These are phyloP conservation scores for Xylaria multiplex DNA, from an alignment of 2,329 filamentous ascomycete species.

Conservation along the genomic window DNA sequence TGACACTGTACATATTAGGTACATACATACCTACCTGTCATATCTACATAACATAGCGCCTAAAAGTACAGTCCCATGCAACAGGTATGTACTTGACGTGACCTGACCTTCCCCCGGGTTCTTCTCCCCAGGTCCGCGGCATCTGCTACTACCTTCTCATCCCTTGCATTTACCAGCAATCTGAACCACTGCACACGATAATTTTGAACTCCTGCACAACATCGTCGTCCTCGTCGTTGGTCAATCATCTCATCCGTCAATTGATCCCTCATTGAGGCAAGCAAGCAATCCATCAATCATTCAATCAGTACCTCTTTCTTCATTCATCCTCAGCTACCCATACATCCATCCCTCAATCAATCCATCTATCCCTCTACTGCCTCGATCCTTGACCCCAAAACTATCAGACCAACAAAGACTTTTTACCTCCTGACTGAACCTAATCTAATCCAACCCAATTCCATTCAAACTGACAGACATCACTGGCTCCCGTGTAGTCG, in stretches of 20 bases:
- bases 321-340: slow-evolving; percentile 12
- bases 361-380: background rate
- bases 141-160: slow-evolving; percentile 17
- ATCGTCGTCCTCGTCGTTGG: slow-evolving; percentile 29
- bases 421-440: slow-evolving; percentile 11
- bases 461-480: slow-evolving; percentile 46
- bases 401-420: slow-evolving; percentile 10
- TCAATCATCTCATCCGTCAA: slow-evolving; percentile 11
- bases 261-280: slow-evolving; percentile 12
- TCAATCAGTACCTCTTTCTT: slow-evolving; percentile 11
- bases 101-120: slow-evolving; percentile 3
- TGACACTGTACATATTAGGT: too few relatives aligned
- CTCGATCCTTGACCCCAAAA: slow-evolving; percentile 5
- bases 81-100: slow-evolving; percentile 7
- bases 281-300: slow-evolving; percentile 9
- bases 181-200: slow-evolving; percentile 28
- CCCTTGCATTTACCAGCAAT: slow-evolving; percentile 36
- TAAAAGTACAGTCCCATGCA: background rate
- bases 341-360: slow-evolving; percentile 2
- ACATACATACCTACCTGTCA: too few relatives aligned
- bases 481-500: slow-evolving; percentile 52
- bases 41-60: background rate
- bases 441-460: slow-evolving; percentile 18
- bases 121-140: slow-evolving; percentile 10
- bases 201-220: slow-evolving; percentile 31